Evolutionary conservation across 257 asterid species (phyloP), one percentile per base, ranked within the genome.

Genomic region (Solanum chiquidenum): DNA sequence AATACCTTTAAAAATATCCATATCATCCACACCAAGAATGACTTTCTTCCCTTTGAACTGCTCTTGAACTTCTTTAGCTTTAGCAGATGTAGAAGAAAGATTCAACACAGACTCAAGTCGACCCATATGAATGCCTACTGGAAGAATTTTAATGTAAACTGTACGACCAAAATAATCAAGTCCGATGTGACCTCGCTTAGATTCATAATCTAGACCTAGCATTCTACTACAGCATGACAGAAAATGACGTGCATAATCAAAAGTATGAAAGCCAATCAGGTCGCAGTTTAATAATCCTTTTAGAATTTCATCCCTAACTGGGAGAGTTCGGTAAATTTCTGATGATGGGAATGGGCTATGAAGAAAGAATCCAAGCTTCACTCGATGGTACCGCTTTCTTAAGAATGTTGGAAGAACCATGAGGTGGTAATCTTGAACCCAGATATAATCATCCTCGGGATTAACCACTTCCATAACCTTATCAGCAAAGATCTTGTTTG

Each of bases 261-360:
- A 96, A 34, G 98, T 96, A 87, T 96, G 99, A 86, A 96, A 96
- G 34, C 99, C 99, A 83, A 96, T 92, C 86, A 96, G 90, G 89
- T 96, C 99, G 18, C 94, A 92, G 86, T 95, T 96, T 60, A 96
- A 85, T 74, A 96, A 88, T 46, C 99, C 98, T 91, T 91, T 95
- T 77, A 96, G 94, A 87, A 96, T 93, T 87, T 95, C 98, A 40
- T 95, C 98, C 90, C 99, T 91, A 86, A 96, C 98, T 6, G 99
- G 96, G 84, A 96, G 92, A 12, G 99, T 96, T 89, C 97, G 92
- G 91, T 95, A 96, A 84, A 96, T 96, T 92, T 96, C 99, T 1
- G 99, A 96, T 16, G 99, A 96, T 83, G 99, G 99, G 88, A 95
- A 96, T 21, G 99, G 99, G 87, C 98, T 96, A 90, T 96, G 99